Percentiles rank a stretch among this genome's conserved stretches.
Conservation (phyloP, 371 early-diverging fungal species). For the Apophysomyces ossiformis region DNA sequence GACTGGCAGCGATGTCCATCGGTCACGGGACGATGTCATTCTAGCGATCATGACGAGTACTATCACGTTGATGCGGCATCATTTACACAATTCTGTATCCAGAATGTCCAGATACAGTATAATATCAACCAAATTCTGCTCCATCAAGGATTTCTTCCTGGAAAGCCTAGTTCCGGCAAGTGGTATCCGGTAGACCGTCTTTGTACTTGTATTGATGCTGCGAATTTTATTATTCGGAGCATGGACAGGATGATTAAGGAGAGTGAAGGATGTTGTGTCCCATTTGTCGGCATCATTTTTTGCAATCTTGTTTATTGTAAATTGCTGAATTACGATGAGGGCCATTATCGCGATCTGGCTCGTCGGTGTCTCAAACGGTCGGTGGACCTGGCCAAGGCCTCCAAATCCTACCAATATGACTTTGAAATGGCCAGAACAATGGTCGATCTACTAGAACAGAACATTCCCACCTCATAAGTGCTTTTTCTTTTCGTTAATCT, state of each 20-base stretch:
- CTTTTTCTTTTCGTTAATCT: neutral
- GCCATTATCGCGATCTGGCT: slow-evolving; percentile 31
- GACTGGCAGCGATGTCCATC: slow-evolving; percentile 16
- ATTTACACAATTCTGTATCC: slow-evolving; percentile 37
- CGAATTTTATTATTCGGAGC: slow-evolving; percentile 39
- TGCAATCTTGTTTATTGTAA: slow-evolving; percentile 46
- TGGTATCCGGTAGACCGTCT: slow-evolving; percentile 31
- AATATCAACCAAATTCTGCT: slow-evolving; percentile 47
- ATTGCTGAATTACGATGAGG: slow-evolving; percentile 30
- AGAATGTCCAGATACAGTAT: slow-evolving; percentile 37
- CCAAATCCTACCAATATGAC: slow-evolving; percentile 41
- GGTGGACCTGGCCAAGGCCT: slow-evolving; percentile 33
- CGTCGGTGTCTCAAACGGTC: slow-evolving; percentile 34
- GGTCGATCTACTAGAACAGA: slow-evolving; percentile 33
- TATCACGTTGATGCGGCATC: slow-evolving; percentile 26
- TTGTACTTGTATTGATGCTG: slow-evolving; percentile 41
- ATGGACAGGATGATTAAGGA: slow-evolving; percentile 38
- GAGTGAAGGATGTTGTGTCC: slow-evolving; percentile 39
- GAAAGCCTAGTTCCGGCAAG: slow-evolving; percentile 26
- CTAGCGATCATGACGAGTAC: slow-evolving; percentile 1
- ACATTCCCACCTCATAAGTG: slow-evolving; percentile 16
- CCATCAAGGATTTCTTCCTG: slow-evolving; percentile 40
- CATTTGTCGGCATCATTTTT: slow-evolving; percentile 42
- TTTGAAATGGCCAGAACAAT: slow-evolving; percentile 40
- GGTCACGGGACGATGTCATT: neutral